Percentiles rank a stretch among this genome's conserved stretches.
Evolutionary conservation across 306 rosid species (phyloP).

Genomic region (Castanea mollissima): DNA sequence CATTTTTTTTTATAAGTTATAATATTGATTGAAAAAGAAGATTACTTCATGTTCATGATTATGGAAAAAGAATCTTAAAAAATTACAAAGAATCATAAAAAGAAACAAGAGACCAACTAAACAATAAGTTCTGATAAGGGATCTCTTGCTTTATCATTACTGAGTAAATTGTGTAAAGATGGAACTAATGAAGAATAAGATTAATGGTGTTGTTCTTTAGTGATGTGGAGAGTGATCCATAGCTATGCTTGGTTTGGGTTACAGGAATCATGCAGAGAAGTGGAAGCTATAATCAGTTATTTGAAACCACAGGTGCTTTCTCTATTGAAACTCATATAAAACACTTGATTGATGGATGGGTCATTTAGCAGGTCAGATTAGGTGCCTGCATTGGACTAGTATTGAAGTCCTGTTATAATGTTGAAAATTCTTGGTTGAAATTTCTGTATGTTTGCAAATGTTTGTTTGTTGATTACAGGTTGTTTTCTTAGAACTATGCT

Average conservation of each 20-base stretch:
- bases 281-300: slow-evolving; percentile 61
- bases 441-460: slow-evolving; percentile 6
- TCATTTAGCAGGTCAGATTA: slow-evolving; percentile 25
- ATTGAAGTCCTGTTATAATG: neutral
- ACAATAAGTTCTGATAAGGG: neutral
- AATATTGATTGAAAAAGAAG: too few species aligned
- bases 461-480: slow-evolving; percentile 53
- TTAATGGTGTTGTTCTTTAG: neutral
- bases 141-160: neutral
- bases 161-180: neutral
- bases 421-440: neutral
- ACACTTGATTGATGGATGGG: slow-evolving; percentile 18
- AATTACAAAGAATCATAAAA: neutral
- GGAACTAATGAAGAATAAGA: neutral
- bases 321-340: slow-evolving; percentile 25
- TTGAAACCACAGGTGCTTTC: slow-evolving; percentile 82
- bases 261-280: slow-evolving; percentile 89
- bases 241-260: slow-evolving; percentile 19
- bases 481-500: slow-evolving; percentile 89
- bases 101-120: neutral
- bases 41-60: neutral
- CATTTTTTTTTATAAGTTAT: too few species aligned
- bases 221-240: neutral
- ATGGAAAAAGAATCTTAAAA: too few species aligned
- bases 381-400: slow-evolving; percentile 29